Evolutionary conservation across 805 yeast species (phyloP).

Genomic region (Ogataea ramenticola): DNA sequence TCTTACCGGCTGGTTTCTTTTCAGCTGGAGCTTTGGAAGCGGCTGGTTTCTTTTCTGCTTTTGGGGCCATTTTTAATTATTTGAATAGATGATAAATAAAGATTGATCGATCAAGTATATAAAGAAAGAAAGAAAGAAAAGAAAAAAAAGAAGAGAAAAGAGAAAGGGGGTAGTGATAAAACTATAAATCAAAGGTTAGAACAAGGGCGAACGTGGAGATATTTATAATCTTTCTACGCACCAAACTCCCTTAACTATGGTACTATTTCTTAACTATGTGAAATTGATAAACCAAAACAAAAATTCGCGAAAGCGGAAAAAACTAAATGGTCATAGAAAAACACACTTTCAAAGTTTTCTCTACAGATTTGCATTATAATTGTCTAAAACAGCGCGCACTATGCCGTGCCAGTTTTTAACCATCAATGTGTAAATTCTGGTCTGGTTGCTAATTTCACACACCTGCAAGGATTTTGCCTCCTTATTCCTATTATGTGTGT

Average conservation of each 20-base stretch:
- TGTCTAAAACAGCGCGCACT: constrained; percentile 5
- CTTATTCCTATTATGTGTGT: no score
- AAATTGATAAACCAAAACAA: not conserved
- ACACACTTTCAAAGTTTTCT: constrained; percentile 1
- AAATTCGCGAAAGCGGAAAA: not conserved
- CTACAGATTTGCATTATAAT: not conserved
- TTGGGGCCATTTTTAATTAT: constrained; percentile 52
- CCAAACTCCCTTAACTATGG: not conserved
- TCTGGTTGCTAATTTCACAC: constrained; percentile 1
- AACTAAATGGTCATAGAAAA: constrained; percentile 6
- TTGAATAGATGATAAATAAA: not conserved
- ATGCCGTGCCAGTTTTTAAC: constrained; percentile 13
- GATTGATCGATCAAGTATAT: not conserved
- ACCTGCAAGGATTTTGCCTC: no score
- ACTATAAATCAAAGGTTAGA: not conserved
- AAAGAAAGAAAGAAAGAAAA: not conserved
- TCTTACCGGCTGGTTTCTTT: constrained; percentile 88
- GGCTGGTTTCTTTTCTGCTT: constrained; percentile 63
- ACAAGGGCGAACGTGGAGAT: not conserved
- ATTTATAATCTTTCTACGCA: not conserved
- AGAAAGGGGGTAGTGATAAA: not conserved
- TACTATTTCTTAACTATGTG: not conserved
- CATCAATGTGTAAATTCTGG: constrained; percentile 9
- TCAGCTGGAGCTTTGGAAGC: constrained; percentile 98
- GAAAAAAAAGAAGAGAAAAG: not conserved